A percentile compares a stretch with the other conserved stretches of the same genome.
These are phyloP conservation scores for Pyricularia sp. DNA, from an alignment of 2,329 filamentous ascomycete genomes.

Conservation along the genomic window DNA sequence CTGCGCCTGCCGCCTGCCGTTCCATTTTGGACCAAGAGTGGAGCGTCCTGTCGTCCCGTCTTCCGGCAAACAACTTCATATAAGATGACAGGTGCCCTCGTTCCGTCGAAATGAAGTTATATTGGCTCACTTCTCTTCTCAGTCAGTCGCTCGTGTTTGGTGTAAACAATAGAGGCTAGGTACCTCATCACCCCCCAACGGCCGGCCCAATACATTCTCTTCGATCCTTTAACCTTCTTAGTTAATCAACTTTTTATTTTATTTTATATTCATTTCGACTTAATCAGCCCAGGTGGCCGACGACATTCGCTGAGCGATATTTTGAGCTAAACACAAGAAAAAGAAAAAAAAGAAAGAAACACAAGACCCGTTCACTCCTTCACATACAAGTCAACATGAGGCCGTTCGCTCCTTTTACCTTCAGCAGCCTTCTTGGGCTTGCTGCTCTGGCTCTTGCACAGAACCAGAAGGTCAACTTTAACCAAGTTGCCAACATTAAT, in stretches of 20 bases:
- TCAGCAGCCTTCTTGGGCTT: neutral
- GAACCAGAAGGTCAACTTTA: constrained; percentile 3
- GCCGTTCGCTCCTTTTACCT: neutral
- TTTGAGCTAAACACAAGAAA: neutral
- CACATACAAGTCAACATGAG: neutral
- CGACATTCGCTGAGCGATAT: neutral
- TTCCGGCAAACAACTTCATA: neutral
- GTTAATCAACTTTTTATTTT: neutral
- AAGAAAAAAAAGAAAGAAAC: neutral
- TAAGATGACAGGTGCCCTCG: constrained; percentile 1
- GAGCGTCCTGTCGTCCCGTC: neutral
- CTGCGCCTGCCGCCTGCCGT: neutral
- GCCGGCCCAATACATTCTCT: constrained; percentile 2
- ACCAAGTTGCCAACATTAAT: constrained; percentile 5
- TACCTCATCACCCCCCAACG: neutral
- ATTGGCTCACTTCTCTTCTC: neutral
- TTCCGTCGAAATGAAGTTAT: neutral
- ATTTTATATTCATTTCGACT: neutral
- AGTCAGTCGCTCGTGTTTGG: neutral
- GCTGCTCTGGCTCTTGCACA: neutral
- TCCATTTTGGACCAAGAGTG: neutral
- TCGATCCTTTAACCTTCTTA: neutral
- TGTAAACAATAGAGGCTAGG: neutral
- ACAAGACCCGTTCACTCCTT: neutral
- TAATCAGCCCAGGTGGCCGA: constrained; percentile 5